Conservation (phyloP, 2,329 filamentous ascomycete genomes). For the Parafenestella ontariensis region DNA sequence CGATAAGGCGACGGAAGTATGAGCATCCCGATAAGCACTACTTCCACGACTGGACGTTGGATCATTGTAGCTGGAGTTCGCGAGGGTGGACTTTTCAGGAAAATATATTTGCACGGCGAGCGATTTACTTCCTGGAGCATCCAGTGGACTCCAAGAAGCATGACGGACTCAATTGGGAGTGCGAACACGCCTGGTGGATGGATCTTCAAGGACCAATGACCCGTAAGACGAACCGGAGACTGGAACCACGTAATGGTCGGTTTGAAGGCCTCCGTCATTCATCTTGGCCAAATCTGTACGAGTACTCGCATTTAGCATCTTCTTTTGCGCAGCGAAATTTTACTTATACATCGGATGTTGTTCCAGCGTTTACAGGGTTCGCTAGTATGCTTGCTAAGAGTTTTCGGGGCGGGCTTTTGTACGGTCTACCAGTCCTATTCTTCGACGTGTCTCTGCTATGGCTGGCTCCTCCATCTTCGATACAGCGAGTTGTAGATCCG, state of each 20-base stretch:
- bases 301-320: not conserved
- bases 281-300: not conserved
- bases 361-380: not conserved
- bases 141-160: constrained; percentile 10
- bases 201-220: constrained; percentile 10
- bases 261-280: not conserved
- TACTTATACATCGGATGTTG: not conserved
- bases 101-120: constrained; percentile 15
- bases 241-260: not conserved
- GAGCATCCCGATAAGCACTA: not conserved
- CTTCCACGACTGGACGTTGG: not conserved
- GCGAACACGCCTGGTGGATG: constrained; percentile 13
- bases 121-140: constrained; percentile 18
- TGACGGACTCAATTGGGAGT: constrained; percentile 7
- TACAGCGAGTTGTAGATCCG: not conserved
- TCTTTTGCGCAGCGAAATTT: not conserved
- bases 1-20: not conserved
- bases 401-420: not conserved
- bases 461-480: not conserved
- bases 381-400: not conserved
- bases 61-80: constrained; percentile 12
- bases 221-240: not conserved
- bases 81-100: constrained; percentile 28
- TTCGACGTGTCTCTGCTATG: not conserved
- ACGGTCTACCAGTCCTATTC: not conserved